phyloP scores from a whole-genome alignment of 1,139 yeast species.

The Candida sanyaensis region DNA sequence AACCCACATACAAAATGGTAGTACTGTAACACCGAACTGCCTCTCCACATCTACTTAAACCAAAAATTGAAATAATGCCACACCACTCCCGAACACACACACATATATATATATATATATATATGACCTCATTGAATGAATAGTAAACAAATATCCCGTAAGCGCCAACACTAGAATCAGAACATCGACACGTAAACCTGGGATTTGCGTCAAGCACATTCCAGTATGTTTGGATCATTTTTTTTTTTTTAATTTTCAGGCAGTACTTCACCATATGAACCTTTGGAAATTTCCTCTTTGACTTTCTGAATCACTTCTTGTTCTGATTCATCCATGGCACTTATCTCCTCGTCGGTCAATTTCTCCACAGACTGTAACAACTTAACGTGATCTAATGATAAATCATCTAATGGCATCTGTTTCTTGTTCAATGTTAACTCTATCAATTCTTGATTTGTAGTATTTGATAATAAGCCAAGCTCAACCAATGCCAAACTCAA shows the following conservation, averaged over 20 bases:
- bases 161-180: too few species aligned
- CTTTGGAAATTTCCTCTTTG: constrained; percentile 43
- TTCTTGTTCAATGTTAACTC: constrained; percentile 40
- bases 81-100: too few species aligned
- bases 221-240: too few species aligned
- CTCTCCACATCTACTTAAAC: too few species aligned
- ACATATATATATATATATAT: too few species aligned
- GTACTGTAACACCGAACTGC: too few species aligned
- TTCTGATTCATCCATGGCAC: constrained; percentile 62
- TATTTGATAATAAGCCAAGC: constrained; percentile 60
- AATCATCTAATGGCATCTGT: constrained; percentile 40
- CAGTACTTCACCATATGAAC: constrained; percentile 43
- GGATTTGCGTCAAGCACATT: too few species aligned
- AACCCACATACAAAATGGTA: too few species aligned
- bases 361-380: constrained; percentile 57
- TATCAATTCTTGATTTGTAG: constrained; percentile 57
- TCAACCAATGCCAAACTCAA: constrained; percentile 82
- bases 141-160: too few species aligned
- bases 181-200: too few species aligned
- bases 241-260: neutral
- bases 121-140: too few species aligned
- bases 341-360: constrained; percentile 65
- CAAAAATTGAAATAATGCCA: too few species aligned
- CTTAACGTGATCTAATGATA: constrained; percentile 50
- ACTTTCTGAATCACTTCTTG: constrained; percentile 37